phyloP scores from a whole-genome alignment of 805 yeast species.

The Pichia pseudocactophila region DNA sequence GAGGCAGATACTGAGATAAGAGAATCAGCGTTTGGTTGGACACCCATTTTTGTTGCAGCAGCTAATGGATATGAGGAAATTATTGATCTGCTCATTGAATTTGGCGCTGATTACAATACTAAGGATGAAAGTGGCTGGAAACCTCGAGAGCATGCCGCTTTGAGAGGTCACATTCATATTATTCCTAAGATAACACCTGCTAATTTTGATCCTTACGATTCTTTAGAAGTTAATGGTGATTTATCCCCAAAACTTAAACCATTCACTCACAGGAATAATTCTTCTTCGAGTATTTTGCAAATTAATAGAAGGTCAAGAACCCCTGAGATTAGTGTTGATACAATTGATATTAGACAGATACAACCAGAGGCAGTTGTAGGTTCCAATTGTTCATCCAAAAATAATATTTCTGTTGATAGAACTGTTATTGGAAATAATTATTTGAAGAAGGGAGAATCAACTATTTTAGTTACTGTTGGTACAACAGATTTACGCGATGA shows the following conservation, averaged over 20 bases:
- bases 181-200: constrained; percentile 52
- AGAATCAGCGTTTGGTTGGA: constrained; percentile 84
- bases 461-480: constrained; percentile 78
- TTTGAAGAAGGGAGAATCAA: constrained; percentile 51
- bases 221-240: constrained; percentile 12
- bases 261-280: constrained; percentile 20
- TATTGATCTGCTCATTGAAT: constrained; percentile 42
- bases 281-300: constrained; percentile 19
- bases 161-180: constrained; percentile 75
- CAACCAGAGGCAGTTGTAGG: constrained; percentile 7
- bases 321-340: constrained; percentile 10
- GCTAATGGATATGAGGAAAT: constrained; percentile 66
- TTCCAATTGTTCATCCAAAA: too few species aligned
- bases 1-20: constrained; percentile 70
- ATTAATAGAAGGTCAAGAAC: constrained; percentile 8
- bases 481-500: constrained; percentile 66
- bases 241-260: constrained; percentile 24
- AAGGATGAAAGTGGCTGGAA: constrained; percentile 90
- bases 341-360: constrained; percentile 9
- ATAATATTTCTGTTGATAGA: constrained; percentile 31
- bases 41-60: constrained; percentile 85
- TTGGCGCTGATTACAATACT: constrained; percentile 45
- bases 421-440: constrained; percentile 79
- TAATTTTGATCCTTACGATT: constrained; percentile 30
- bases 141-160: constrained; percentile 93